These are phyloP conservation scores for Xylaria scruposa DNA, from an alignment of 495 filamentous ascomycete species.

Conservation along the genomic window DNA sequence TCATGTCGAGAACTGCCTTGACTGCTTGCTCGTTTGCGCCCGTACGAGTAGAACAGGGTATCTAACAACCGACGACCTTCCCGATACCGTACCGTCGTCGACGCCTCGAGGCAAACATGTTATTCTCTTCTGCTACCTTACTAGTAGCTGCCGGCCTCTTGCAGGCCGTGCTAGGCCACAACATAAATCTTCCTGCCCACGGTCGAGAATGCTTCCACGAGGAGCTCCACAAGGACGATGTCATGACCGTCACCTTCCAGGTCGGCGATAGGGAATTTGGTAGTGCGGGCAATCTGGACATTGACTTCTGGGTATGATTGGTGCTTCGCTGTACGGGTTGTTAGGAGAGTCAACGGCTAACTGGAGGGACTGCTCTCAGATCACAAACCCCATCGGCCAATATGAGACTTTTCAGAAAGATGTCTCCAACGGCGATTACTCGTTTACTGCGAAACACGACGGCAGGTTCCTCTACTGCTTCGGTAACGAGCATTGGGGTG, in stretches of 20 bases:
- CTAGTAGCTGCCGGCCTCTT: slow-evolving; percentile 69
- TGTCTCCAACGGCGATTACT: slow-evolving; percentile 88
- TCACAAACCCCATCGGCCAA: slow-evolving; percentile 77
- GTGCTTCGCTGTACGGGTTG: background rate
- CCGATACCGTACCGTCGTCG: background rate
- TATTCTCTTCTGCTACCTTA: slow-evolving; percentile 64
- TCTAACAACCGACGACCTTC: slow-evolving; percentile 1
- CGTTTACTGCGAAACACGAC: slow-evolving; percentile 83
- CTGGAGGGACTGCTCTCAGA: slow-evolving; percentile 57
- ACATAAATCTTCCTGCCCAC: slow-evolving; percentile 91
- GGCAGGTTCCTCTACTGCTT: slow-evolving; percentile 97
- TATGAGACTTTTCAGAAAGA: slow-evolving; percentile 79
- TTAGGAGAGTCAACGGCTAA: slow-evolving; percentile 16
- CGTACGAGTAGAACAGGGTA: background rate
- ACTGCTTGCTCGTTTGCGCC: slow-evolving; percentile 1
- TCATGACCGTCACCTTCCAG: slow-evolving; percentile 98
- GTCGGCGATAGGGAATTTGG: slow-evolving; percentile 97
- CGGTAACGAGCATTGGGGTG: slow-evolving; percentile 95
- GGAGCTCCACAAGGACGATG: slow-evolving; percentile 86
- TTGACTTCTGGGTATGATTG: slow-evolving; percentile 92
- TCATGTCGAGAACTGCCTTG: slow-evolving; percentile 34
- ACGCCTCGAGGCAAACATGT: slow-evolving; percentile 50
- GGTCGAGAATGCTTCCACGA: slow-evolving; percentile 98
- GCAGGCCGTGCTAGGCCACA: slow-evolving; percentile 76
- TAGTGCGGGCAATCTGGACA: slow-evolving; percentile 89